Percentiles rank a stretch among this genome's conserved stretches.
phyloP scores from a whole-genome alignment of 495 filamentous ascomycete species.

The Annulohypoxylon maeteangense region DNA sequence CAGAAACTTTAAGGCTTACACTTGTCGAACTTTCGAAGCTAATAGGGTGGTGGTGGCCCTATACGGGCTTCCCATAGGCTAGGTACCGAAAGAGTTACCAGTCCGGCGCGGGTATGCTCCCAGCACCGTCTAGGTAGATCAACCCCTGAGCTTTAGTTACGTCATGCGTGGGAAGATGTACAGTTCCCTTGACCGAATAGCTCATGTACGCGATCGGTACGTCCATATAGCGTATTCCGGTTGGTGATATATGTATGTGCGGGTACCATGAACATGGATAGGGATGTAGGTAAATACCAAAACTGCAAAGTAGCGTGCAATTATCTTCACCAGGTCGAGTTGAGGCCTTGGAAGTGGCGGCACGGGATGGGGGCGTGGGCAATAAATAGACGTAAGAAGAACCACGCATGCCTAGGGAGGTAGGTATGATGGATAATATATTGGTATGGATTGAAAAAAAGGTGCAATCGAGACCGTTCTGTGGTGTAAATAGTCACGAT shows the following conservation, averaged over 20 bases:
- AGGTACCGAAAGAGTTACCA: constrained; percentile 16
- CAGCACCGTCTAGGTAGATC: too few relatives aligned
- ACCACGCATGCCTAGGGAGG: constrained; percentile 8
- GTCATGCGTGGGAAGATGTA: constrained; percentile 29
- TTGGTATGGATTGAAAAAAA: neutral
- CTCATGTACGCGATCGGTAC: constrained; percentile 13
- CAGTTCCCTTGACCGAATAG: constrained; percentile 17
- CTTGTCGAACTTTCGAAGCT: constrained; percentile 13
- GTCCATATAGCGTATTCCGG: constrained; percentile 32
- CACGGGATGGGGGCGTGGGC: neutral
- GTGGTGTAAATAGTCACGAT: constrained; percentile 2
- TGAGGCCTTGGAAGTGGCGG: constrained; percentile 25
- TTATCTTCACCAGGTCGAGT: neutral
- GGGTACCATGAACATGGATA: neutral
- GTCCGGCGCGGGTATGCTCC: constrained; percentile 21
- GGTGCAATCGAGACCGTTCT: constrained; percentile 15
- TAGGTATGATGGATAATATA: neutral
- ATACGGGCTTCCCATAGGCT: constrained; percentile 1
- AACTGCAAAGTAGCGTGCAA: constrained; percentile 1
- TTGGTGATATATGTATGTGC: neutral
- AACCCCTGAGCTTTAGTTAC: constrained; percentile 20
- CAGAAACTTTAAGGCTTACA: constrained; percentile 23
- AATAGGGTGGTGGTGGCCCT: constrained; percentile 2
- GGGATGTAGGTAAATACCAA: neutral
- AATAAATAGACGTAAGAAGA: constrained; percentile 2